Evolutionary conservation across 768 basidiomycete species (phyloP), one percentile per base, ranked within the genome.

Genomic region (Termitomyces sp.): DNA sequence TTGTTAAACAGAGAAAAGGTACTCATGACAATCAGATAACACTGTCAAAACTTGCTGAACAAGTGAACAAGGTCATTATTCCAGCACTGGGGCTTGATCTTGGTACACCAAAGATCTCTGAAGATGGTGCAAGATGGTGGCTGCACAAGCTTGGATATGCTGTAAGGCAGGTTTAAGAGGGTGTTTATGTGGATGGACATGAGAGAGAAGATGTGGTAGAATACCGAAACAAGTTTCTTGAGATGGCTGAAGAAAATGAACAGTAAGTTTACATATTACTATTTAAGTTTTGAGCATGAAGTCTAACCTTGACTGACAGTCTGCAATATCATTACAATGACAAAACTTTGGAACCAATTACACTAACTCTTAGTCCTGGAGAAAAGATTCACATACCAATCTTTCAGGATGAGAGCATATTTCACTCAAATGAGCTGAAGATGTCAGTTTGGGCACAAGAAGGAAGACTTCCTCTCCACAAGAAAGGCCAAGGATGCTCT

Each of bases 71-170:
- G 22, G 6, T 57, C 18, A 57, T 46, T n/a, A 57, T 57, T 7
- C 42, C 55, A 22, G 44, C 35, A 40, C 7, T 55, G 1, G 53
- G 54, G 6, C 54, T 55, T 39, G 20, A 42, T 6, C 15, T 55
- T 28, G 22, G 54, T 15, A 22, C 42, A 12, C 24, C 22, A 28
- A 24, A 32, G 38, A 55, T 55, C 5, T 24, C 38, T n/a, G 24
- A 55, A 6, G 15, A 24, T 16, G 42, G 54, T 44, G 40, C 40
- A n/a, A 44, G 40, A 9, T 22, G 7, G 2, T 55, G 55, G 55
- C 13, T 55, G 12, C 55, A 55, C 40, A 55, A 55, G 18, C 55
- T 55, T 44, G 24, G 55, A 28, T 55, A 55, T 55, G 55, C 55
- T 18, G 4, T 54, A 2, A 55, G 24, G 18, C 8, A 18, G 28